These are phyloP conservation scores for Pichia sp. DNA, from an alignment of 1,139 yeast species.

Conservation along the genomic window DNA sequence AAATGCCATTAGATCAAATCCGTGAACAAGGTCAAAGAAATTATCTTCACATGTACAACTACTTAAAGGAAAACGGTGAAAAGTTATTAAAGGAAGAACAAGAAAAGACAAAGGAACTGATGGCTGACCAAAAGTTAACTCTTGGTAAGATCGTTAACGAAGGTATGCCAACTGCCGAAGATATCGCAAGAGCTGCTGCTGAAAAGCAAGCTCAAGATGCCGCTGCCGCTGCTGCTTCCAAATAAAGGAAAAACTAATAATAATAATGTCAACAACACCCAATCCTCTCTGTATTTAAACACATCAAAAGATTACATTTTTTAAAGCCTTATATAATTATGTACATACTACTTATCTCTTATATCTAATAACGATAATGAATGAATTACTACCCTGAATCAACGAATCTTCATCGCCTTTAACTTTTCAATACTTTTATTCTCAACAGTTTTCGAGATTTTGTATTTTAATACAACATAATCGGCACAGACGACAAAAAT, in stretches of 20 bases:
- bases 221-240: conserved; percentile 8
- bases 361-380: neutral
- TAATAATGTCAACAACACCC: too few species aligned
- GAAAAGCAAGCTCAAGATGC: conserved; percentile 20
- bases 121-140: conserved; percentile 75
- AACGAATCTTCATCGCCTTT: neutral
- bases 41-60: conserved; percentile 78
- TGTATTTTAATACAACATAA: conserved; percentile 1
- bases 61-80: conserved; percentile 85
- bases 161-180: conserved; percentile 85
- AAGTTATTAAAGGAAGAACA: conserved; percentile 81
- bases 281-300: too few species aligned
- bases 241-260: too few species aligned
- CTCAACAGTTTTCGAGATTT: neutral
- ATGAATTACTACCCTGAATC: neutral
- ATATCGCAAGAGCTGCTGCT: conserved; percentile 62
- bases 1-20: conserved; percentile 88
- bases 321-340: neutral
- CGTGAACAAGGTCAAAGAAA: conserved; percentile 94
- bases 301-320: too few species aligned
- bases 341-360: neutral
- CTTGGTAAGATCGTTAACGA: conserved; percentile 81
- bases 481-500: conserved; percentile 21
- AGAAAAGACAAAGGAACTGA: conserved; percentile 73
- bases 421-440: neutral